Base-by-base conservation (phyloP, 192 early-diverging fungal species). In the Pilaira anomala region DNA sequence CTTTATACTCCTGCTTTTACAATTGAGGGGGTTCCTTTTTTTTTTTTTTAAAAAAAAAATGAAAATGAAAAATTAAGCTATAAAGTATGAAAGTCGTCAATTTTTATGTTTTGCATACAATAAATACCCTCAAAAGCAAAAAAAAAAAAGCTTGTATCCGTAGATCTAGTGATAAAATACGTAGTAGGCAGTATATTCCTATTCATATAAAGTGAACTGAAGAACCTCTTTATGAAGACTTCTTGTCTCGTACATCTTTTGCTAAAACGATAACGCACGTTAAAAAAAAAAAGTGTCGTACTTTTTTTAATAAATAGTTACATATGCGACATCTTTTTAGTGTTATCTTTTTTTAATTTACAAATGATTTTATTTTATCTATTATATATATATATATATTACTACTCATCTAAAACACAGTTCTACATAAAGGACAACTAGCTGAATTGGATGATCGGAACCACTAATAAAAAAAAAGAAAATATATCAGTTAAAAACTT, bases 401-500 rank as follows among this genome's bases (percentile, higher is more conserved):
- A 28, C 7, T 46, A 46, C 6, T n/a, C 24, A 28, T 48, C 39
- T 74, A 82, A 71, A 82, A 84, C 39, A 80, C 58, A 28, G 78
- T 82, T 77, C 83, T 72, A 57, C 83, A 84, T 19, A 84, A 46
- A 25, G 83, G 83, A 62, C 83, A 84, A 33, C 80, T 84, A 13
- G 80, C 74, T 55, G 80, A 82, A 65, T 82, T 84, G n/a, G 83
- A 84, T 2, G 73, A 82, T 42, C 74, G 63, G 69, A 84, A 84
- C 83, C 83, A 84, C 80, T 78, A 49, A 44, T 49, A 13, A 21
- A 39, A n/a, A 58, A 30, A 13, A 5, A n/a, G 33, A 44, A 44
- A 51, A 39, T 6, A 49, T 57, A 22, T 45, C 13, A 60, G 39
- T 61, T 25, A 24, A 18, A 7, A 18, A 7, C 24, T 26, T 22